A percentile compares a stretch with the other conserved stretches of the same genome.
These are phyloP conservation scores for Geopyxis carbonaria DNA, from an alignment of 495 filamentous ascomycete genomes.

Conservation along the genomic window DNA sequence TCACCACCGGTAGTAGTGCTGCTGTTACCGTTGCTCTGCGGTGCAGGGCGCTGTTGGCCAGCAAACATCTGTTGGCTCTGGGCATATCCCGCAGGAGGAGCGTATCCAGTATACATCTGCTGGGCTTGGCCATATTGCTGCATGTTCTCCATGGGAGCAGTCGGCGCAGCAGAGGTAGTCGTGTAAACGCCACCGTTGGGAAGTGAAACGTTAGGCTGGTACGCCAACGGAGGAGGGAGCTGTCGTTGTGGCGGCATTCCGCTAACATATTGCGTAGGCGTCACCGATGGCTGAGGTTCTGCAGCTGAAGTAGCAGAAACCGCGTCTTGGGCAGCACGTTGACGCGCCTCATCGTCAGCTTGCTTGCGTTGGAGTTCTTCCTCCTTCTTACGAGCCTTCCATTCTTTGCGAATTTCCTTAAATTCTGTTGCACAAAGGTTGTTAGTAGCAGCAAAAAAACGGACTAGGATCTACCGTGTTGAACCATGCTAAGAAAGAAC, in stretches of 20 bases:
- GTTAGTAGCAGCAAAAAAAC: slow-evolving; percentile 2
- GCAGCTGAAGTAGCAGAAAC: slow-evolving; percentile 9
- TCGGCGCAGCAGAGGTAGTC: slow-evolving; percentile 15
- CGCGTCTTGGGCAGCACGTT: slow-evolving; percentile 12
- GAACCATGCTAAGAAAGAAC: background rate
- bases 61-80: slow-evolving; percentile 19
- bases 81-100: slow-evolving; percentile 13
- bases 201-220: slow-evolving; percentile 10
- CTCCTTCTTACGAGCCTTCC: slow-evolving; percentile 99
- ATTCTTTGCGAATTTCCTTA: slow-evolving; percentile 97
- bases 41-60: slow-evolving; percentile 19
- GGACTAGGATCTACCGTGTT: background rate
- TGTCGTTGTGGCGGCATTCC: slow-evolving; percentile 18
- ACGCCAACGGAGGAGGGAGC: slow-evolving; percentile 18
- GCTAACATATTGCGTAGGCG: slow-evolving; percentile 13
- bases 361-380: slow-evolving; percentile 81
- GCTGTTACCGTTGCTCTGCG: slow-evolving; percentile 11
- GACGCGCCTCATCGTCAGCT: slow-evolving; percentile 47
- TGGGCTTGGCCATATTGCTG: slow-evolving; percentile 19
- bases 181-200: slow-evolving; percentile 17
- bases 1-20: slow-evolving; percentile 7
- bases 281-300: slow-evolving; percentile 10
- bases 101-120: slow-evolving; percentile 19
- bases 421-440: slow-evolving; percentile 42
- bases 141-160: slow-evolving; percentile 23